phyloP scores from a whole-genome alignment of 1,284 basidiomycete species.

The Leccinum subspadiceum region DNA sequence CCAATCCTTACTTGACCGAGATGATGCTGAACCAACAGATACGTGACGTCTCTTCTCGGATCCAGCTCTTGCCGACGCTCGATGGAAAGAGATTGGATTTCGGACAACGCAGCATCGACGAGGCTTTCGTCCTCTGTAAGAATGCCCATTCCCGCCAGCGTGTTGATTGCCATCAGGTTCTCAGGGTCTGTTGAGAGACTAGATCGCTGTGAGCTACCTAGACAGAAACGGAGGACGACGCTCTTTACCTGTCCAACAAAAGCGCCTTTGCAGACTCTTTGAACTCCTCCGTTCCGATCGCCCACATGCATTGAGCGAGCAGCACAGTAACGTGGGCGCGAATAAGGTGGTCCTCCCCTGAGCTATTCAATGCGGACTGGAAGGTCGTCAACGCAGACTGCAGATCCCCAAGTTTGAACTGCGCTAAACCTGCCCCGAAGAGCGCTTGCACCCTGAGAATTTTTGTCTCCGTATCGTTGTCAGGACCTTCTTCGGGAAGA shows the following conservation, averaged over 20 bases:
- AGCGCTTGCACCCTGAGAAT: conserved; percentile 63
- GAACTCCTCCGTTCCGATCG: conserved; percentile 70
- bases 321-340: conserved; percentile 74
- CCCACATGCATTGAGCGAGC: conserved; percentile 81
- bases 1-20: conserved; percentile 55
- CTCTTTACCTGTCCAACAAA: conserved; percentile 77
- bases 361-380: conserved; percentile 62
- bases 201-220: conserved; percentile 16
- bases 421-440: conserved; percentile 70
- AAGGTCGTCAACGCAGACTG: conserved; percentile 64
- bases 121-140: conserved; percentile 70
- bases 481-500: conserved; percentile 43
- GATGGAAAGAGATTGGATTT: conserved; percentile 67
- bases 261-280: conserved; percentile 77
- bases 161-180: conserved; percentile 77
- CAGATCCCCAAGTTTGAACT: conserved; percentile 65
- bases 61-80: conserved; percentile 65
- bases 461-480: conserved; percentile 26
- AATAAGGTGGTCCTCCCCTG: conserved; percentile 46
- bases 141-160: conserved; percentile 85
- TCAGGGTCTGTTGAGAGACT: conserved; percentile 70
- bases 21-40: conserved; percentile 66
- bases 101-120: conserved; percentile 84
- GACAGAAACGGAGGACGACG: background rate
- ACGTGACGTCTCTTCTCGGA: conserved; percentile 61